Evolutionary conservation across 2,329 filamentous ascomycete genomes (phyloP).

Genomic region (Coniochaeta sp.): DNA sequence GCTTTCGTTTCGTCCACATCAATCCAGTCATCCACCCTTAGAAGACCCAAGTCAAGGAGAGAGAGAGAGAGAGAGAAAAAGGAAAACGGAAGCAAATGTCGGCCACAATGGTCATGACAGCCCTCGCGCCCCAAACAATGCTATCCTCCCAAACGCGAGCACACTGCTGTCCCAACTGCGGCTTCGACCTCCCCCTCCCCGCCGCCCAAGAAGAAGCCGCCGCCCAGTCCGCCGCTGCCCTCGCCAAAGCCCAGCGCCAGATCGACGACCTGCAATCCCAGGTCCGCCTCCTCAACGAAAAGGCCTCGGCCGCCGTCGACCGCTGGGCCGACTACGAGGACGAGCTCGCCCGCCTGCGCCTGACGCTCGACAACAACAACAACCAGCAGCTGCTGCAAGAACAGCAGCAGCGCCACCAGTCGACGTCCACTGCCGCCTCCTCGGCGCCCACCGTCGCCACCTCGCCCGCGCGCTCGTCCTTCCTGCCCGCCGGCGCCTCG

Average conservation of each 20-base stretch:
- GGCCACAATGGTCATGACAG: constrained; percentile 12
- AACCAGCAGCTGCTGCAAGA: constrained; percentile 2
- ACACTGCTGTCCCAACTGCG: constrained; percentile 44
- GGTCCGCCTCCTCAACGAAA: constrained; percentile 62
- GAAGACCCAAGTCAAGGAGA: no score
- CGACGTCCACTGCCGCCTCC: constrained; percentile 13
- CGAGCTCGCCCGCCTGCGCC: constrained; percentile 56
- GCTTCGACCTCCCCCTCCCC: constrained; percentile 29
- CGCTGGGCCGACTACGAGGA: constrained; percentile 76
- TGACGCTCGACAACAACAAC: background rate
- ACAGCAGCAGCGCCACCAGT: constrained; percentile 18
- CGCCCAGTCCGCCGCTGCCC: constrained; percentile 15
- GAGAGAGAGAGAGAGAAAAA: no score
- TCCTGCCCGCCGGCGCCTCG: constrained; percentile 36
- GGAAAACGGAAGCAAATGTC: background rate
- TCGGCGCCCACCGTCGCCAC: constrained; percentile 11
- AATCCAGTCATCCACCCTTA: background rate
- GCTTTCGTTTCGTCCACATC: background rate
- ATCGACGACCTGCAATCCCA: constrained; percentile 66
- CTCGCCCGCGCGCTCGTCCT: constrained; percentile 31
- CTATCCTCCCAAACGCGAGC: background rate
- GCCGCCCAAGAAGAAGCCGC: background rate
- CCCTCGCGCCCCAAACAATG: constrained; percentile 7
- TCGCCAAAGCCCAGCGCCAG: constrained; percentile 49
- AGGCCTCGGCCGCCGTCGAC: constrained; percentile 57